These are phyloP conservation scores for Scheffersomyces quercinus DNA, from an alignment of 1,139 yeast genomes.

Conservation along the genomic window DNA sequence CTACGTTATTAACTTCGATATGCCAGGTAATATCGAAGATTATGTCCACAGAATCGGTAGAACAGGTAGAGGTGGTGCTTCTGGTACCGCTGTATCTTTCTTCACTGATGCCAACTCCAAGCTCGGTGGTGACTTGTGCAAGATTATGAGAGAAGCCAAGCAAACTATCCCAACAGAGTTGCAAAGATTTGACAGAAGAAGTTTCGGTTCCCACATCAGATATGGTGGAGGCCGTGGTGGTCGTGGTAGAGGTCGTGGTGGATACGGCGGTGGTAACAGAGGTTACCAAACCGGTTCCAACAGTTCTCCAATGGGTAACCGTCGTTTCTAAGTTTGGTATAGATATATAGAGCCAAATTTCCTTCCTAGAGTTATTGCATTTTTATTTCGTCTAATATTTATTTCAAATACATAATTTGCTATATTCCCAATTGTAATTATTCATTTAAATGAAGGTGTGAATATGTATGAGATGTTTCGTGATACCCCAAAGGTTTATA, in stretches of 20 bases:
- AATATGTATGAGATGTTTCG: too few relatives aligned
- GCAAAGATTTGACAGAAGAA: constrained; percentile 55
- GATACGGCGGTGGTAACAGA: constrained; percentile 25
- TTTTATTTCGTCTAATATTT: too few relatives aligned
- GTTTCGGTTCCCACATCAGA: constrained; percentile 53
- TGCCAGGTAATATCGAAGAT: constrained; percentile 98
- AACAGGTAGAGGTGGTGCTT: constrained; percentile 98
- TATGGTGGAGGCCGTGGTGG: constrained; percentile 62
- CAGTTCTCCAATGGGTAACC: constrained; percentile 24
- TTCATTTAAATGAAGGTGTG: too few relatives aligned
- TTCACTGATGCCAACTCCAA: constrained; percentile 86
- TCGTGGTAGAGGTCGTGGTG: constrained; percentile 49
- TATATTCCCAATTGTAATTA: too few relatives aligned
- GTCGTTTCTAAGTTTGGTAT: constrained; percentile 18
- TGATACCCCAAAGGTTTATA: too few relatives aligned
- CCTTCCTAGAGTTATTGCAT: neutral
- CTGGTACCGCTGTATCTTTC: constrained; percentile 93
- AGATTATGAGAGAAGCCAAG: constrained; percentile 93
- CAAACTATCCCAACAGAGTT: constrained; percentile 77
- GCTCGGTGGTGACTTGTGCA: constrained; percentile 88
- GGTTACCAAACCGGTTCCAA: constrained; percentile 29
- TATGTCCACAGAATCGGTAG: constrained; percentile 96
- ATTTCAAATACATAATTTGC: too few relatives aligned
- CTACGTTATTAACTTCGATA: constrained; percentile 89
- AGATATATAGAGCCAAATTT: neutral